phyloP scores from a whole-genome alignment of 495 filamentous ascomycete genomes.

The Lichina pygmaea region DNA sequence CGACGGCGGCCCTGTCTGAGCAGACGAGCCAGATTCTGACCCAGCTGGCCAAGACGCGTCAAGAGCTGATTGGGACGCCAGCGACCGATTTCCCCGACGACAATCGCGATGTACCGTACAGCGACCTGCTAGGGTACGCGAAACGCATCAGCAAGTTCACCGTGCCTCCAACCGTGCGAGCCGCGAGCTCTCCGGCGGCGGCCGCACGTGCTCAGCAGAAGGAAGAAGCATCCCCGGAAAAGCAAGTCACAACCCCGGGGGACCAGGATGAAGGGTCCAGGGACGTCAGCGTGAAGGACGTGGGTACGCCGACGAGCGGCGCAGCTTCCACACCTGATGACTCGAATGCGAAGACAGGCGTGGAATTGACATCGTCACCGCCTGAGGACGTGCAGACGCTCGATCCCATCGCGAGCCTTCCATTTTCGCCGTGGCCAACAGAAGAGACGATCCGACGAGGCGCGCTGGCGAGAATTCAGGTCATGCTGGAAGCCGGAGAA shows the following conservation, averaged over 20 bases:
- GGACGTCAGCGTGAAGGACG: background rate
- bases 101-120: constrained; percentile 23
- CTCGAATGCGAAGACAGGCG: constrained; percentile 6
- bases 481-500: constrained; percentile 25
- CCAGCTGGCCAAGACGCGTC: constrained; percentile 34
- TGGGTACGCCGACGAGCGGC: background rate
- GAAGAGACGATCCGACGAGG: constrained; percentile 34
- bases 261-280: background rate
- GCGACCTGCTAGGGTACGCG: constrained; percentile 43
- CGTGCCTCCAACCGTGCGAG: constrained; percentile 32
- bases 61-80: constrained; percentile 31
- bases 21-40: constrained; percentile 32
- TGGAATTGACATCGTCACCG: constrained; percentile 7
- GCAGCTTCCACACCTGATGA: background rate
- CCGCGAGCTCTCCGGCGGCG: constrained; percentile 1
- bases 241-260: background rate
- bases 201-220: too few relatives aligned
- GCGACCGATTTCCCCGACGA: constrained; percentile 20
- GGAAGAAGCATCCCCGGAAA: too few relatives aligned
- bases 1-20: constrained; percentile 27
- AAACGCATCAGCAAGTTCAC: constrained; percentile 49
- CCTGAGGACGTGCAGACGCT: constrained; percentile 17
- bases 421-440: constrained; percentile 42
- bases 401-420: constrained; percentile 19
- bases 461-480: constrained; percentile 29